Conservation (phyloP, 192 early-diverging fungal species). For the Coemansia sp. region DNA sequence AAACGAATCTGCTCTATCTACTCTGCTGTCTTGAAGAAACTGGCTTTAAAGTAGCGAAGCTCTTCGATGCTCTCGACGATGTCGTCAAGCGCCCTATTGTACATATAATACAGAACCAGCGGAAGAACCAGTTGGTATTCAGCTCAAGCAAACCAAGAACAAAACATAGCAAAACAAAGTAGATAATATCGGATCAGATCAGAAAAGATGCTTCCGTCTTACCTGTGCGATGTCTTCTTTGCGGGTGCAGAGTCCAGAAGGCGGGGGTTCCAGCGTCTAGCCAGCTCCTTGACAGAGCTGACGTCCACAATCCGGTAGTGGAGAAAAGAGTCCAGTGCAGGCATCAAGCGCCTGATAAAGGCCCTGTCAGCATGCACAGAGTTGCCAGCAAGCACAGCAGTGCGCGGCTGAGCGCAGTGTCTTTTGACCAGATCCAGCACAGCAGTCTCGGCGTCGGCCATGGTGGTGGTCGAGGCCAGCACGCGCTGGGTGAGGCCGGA, state of each 20-base stretch:
- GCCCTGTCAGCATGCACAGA: conserved; percentile 89
- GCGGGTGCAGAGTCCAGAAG: conserved; percentile 56
- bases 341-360: conserved; percentile 84
- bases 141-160: no score
- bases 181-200: not conserved
- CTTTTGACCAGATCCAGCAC: conserved; percentile 75
- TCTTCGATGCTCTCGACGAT: conserved; percentile 91
- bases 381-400: conserved; percentile 86
- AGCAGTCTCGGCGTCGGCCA: conserved; percentile 66
- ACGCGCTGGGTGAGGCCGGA: conserved; percentile 81
- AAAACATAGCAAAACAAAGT: no score
- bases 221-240: conserved; percentile 63
- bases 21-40: conserved; percentile 58
- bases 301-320: conserved; percentile 91
- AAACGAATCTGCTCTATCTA: not conserved
- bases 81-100: conserved; percentile 78
- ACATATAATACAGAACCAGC: not conserved
- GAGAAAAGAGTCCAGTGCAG: conserved; percentile 66
- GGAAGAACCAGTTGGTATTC: not conserved
- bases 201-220: not conserved
- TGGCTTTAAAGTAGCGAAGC: conserved; percentile 70
- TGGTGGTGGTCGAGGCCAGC: conserved; percentile 64
- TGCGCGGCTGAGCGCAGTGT: conserved; percentile 62
- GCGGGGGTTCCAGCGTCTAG: conserved; percentile 72
- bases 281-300: conserved; percentile 87